Conservation (phyloP, 495 filamentous ascomycete species). For the Oleoguttula mirabilis region DNA sequence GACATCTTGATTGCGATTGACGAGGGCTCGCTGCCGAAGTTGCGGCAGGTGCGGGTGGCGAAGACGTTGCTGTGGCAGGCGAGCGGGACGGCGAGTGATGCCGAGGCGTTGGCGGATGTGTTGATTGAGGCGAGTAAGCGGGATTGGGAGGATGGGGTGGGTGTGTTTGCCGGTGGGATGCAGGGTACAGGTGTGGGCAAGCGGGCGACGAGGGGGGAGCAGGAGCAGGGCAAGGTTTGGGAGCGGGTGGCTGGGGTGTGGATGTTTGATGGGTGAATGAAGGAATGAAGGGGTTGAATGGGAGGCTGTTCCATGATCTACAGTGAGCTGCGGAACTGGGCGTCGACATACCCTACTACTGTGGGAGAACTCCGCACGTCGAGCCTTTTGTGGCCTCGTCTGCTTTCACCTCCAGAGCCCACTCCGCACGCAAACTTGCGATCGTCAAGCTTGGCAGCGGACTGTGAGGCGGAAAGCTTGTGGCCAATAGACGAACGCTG, state of each 20-base stretch:
- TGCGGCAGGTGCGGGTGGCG: slow-evolving; percentile 19
- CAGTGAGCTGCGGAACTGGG: too few species aligned
- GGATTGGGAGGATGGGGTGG: slow-evolving; percentile 19
- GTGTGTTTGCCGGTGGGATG: background rate
- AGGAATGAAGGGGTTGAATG: too few species aligned
- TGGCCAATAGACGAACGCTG: too few species aligned
- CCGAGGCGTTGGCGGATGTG: slow-evolving; percentile 16
- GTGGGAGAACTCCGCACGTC: too few species aligned
- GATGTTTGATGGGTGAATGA: slow-evolving; percentile 10
- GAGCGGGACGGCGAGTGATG: slow-evolving; percentile 7
- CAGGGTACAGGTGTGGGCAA: background rate
- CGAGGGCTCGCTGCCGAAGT: slow-evolving; percentile 14
- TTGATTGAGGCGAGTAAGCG: slow-evolving; percentile 16
- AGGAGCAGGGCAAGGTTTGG: slow-evolving; percentile 9
- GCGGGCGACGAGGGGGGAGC: too few species aligned
- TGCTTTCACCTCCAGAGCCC: too few species aligned
- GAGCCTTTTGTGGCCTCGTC: too few species aligned
- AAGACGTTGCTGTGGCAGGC: slow-evolving; percentile 20
- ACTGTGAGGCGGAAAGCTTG: too few species aligned
- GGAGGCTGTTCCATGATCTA: too few species aligned
- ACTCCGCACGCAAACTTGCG: too few species aligned
- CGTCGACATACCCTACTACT: too few species aligned
- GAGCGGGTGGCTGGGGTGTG: slow-evolving; percentile 14
- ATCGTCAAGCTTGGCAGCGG: too few species aligned
- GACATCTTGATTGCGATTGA: slow-evolving; percentile 16